phyloP scores from a whole-genome alignment of 805 yeast species.

The Vanderwaltozyma yarrowii region DNA sequence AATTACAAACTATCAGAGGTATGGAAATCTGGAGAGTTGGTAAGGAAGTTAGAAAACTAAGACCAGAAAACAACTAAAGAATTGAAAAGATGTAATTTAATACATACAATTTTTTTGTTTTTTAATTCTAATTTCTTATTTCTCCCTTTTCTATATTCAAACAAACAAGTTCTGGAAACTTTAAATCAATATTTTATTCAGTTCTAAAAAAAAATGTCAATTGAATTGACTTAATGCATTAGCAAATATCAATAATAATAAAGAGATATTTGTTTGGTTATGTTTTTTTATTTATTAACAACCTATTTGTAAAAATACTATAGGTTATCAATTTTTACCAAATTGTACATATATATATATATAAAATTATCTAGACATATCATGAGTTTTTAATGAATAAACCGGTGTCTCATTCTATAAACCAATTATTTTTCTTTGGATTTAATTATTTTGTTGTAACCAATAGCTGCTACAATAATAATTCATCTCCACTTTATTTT shows the following conservation, averaged over 20 bases:
- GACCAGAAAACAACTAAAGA: slow-evolving; percentile 98
- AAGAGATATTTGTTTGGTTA: too few species aligned
- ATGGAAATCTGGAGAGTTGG: slow-evolving; percentile 99
- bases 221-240: slow-evolving; percentile 20
- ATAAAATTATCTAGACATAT: background rate
- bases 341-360: background rate
- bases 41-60: slow-evolving; percentile 98
- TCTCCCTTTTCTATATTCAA: too few species aligned
- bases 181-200: background rate
- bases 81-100: background rate
- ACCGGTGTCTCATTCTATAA: background rate
- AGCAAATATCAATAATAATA: slow-evolving; percentile 1
- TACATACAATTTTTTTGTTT: slow-evolving; percentile 2
- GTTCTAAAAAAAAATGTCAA: slow-evolving; percentile 11
- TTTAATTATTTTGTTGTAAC: too few species aligned
- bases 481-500: too few species aligned
- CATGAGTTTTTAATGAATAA: background rate
- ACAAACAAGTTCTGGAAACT: background rate
- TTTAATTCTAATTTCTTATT: slow-evolving; percentile 1
- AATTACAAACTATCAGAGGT: slow-evolving; percentile 84
- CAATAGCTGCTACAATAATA: too few species aligned
- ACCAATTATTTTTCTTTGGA: background rate
- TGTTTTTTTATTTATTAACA: too few species aligned
- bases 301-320: too few species aligned
- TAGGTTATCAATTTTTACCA: background rate